phyloP scores from a whole-genome alignment of 2,329 filamentous ascomycete genomes.

The Ascochyta lentis region DNA sequence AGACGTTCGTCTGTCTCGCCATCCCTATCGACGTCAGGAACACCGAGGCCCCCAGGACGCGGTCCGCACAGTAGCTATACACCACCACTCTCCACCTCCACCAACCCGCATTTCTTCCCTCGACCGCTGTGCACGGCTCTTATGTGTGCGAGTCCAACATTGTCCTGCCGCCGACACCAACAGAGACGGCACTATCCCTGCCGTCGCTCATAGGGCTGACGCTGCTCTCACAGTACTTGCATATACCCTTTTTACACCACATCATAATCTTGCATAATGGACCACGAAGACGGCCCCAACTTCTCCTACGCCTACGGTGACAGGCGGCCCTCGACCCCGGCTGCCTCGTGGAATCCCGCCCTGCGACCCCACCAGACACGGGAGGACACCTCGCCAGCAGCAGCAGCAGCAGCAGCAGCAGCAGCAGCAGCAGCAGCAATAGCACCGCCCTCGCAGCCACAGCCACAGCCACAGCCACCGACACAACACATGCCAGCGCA shows the following conservation, averaged over 20 bases:
- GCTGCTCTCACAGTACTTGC: slow-evolving; percentile 35
- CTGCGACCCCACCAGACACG: slow-evolving; percentile 48
- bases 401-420: not conserved
- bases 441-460: slow-evolving; percentile 21
- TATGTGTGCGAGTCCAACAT: too few relatives aligned
- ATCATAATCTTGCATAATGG: slow-evolving; percentile 42
- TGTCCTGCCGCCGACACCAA: not conserved
- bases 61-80: too few relatives aligned
- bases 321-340: slow-evolving; percentile 24
- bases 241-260: slow-evolving; percentile 41
- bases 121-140: not conserved
- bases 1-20: slow-evolving; percentile 38
- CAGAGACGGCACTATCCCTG: not conserved
- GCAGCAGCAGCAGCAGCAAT: slow-evolving; percentile 10
- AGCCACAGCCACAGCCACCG: slow-evolving; percentile 7
- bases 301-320: slow-evolving; percentile 50
- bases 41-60: slow-evolving; percentile 15
- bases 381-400: slow-evolving; percentile 14
- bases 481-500: slow-evolving; percentile 13
- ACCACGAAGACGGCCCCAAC: slow-evolving; percentile 47
- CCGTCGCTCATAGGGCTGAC: slow-evolving; percentile 31
- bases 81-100: not conserved
- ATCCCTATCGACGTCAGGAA: slow-evolving; percentile 10
- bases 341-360: slow-evolving; percentile 63
- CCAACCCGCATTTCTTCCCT: not conserved